These are phyloP conservation scores for Trichophyton verrucosum DNA, from an alignment of 2,329 filamentous ascomycete genomes.

Conservation along the genomic window DNA sequence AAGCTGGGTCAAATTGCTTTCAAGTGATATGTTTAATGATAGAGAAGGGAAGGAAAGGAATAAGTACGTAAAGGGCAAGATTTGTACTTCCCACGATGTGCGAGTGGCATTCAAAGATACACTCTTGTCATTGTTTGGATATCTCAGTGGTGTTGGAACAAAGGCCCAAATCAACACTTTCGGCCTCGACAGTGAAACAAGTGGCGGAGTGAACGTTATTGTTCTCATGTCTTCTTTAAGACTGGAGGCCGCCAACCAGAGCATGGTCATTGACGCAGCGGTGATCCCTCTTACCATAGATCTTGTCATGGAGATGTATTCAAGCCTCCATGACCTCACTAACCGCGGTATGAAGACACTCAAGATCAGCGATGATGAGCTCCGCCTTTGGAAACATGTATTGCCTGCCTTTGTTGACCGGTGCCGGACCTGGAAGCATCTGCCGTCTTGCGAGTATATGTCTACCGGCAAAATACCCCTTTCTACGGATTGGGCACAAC, in stretches of 20 bases:
- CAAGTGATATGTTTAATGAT: slow-evolving; percentile 15
- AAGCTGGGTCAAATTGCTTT: slow-evolving; percentile 15
- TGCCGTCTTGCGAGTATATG: slow-evolving; percentile 22
- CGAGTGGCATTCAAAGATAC: slow-evolving; percentile 20
- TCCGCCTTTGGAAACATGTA: slow-evolving; percentile 22
- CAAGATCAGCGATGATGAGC: slow-evolving; percentile 17
- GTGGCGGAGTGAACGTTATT: slow-evolving; percentile 14
- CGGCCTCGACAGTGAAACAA: slow-evolving; percentile 11
- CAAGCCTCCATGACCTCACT: slow-evolving; percentile 4
- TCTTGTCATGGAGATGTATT: slow-evolving; percentile 5
- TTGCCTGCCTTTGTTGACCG: slow-evolving; percentile 26
- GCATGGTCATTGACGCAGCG: slow-evolving; percentile 21
- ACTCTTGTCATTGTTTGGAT: slow-evolving; percentile 18
- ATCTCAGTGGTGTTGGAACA: slow-evolving; percentile 15
- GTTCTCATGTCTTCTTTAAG: slow-evolving; percentile 18
- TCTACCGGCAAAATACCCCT: slow-evolving; percentile 15
- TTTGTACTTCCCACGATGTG: slow-evolving; percentile 5
- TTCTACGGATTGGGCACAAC: slow-evolving; percentile 15
- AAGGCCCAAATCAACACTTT: slow-evolving; percentile 9
- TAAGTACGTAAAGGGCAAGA: slow-evolving; percentile 1
- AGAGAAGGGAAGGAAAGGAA: slow-evolving; percentile 14
- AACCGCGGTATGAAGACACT: slow-evolving; percentile 9
- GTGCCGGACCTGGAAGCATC: slow-evolving; percentile 30
- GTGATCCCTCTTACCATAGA: slow-evolving; percentile 19
- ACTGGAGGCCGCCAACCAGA: slow-evolving; percentile 22